Evolutionary conservation across 345 rosid genomes (phyloP), one percentile per base, ranked within the genome.

Genomic region (Bruguiera gymnorhiza): DNA sequence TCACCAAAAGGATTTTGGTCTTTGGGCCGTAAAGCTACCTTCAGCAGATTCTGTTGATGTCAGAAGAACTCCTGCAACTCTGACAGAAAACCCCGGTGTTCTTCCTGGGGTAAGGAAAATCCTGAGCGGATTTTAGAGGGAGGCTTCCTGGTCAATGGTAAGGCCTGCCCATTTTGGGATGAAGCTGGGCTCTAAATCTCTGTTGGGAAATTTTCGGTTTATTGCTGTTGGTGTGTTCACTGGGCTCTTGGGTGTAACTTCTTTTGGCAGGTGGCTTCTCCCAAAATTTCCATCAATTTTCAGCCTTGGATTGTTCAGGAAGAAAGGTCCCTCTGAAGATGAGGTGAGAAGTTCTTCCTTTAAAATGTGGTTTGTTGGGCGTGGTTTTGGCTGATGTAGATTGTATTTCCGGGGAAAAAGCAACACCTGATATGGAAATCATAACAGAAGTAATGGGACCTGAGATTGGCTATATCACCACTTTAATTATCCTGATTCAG

Each of bases 301-400:
- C 74, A 88, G 94, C 83, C 79, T 89, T 53, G 98, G 97, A 63
- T 76, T 80, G 90, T 93, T 93, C 76, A 84, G 77, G 70, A 86
- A 91, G 88, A 70, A 76, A 13, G 97, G 98, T 68, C 96, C 98
- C 10, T 67, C 92, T 0, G 94, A 89, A 67, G 96, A 91, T 24
- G 94, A 91, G 75, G 94, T 93, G 24, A 78, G 74, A 50, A 86
- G 90, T 39, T 94, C 96, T 34, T 78, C 96, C 18, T 93, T 91
- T 50, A 89, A 91, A 75, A 91, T 93, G 97, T 88, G 92, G 98
- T 91, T 91, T 62, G 73, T 93, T 5, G 97, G 91, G 11, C 86
- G 79, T 24, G 98, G 97, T 43, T 93, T 72, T 63, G 88, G 97
- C 34, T 27, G 81, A 89, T 43, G 66, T 54, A 60, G 78, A 67